Evolutionary conservation across 2,329 filamentous ascomycete species (phyloP).

Genomic region (Diaporthe australafricana): DNA sequence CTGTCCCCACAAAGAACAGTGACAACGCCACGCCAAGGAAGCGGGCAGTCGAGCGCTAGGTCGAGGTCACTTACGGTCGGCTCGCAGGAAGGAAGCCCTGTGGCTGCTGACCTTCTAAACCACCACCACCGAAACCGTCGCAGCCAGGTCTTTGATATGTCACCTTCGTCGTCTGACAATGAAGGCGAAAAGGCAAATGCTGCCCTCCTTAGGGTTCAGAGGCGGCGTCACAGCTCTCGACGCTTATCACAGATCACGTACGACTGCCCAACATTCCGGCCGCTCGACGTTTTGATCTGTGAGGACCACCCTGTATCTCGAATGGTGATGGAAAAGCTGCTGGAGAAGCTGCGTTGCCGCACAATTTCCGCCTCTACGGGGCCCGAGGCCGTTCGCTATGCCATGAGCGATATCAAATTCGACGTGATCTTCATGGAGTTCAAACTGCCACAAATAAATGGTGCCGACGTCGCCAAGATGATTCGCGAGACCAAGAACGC

Average conservation of each 20-base stretch:
- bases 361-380: slow-evolving; percentile 93
- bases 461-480: slow-evolving; percentile 96
- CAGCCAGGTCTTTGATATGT: slow-evolving; percentile 96
- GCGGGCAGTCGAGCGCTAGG: slow-evolving; percentile 73
- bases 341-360: slow-evolving; percentile 94
- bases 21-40: slow-evolving; percentile 70
- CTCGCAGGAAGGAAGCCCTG: slow-evolving; percentile 89
- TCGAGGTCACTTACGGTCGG: slow-evolving; percentile 92
- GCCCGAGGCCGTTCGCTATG: slow-evolving; percentile 90
- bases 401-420: slow-evolving; percentile 97
- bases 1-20: slow-evolving; percentile 73
- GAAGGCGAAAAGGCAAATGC: slow-evolving; percentile 94
- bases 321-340: slow-evolving; percentile 97
- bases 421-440: slow-evolving; percentile 99
- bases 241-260: slow-evolving; percentile 92
- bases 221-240: slow-evolving; percentile 94
- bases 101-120: slow-evolving; percentile 73
- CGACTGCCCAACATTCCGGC: slow-evolving; percentile 87
- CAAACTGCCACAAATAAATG: slow-evolving; percentile 93
- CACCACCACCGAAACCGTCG: slow-evolving; percentile 87
- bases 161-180: slow-evolving; percentile 96
- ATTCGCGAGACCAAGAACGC: slow-evolving; percentile 96
- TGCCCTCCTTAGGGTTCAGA: slow-evolving; percentile 84
- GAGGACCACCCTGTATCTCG: slow-evolving; percentile 97
- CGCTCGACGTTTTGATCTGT: slow-evolving; percentile 93